These are phyloP conservation scores for Penicillium macrosclerotiorum DNA, from an alignment of 495 filamentous ascomycete genomes.

Conservation along the genomic window DNA sequence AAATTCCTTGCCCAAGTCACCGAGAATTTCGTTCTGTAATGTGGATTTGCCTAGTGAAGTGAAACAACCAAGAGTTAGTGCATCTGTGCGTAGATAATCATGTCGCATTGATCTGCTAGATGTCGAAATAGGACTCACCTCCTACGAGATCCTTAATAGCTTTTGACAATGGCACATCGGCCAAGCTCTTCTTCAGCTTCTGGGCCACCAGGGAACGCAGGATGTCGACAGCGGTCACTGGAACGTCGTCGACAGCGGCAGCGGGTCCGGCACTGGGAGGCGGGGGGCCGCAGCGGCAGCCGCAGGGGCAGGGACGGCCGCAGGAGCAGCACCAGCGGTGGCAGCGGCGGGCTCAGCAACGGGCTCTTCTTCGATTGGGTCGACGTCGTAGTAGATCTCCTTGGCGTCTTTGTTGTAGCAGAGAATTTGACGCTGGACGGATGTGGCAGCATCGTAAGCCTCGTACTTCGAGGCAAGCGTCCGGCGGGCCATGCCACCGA, in stretches of 20 bases:
- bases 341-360: slow-evolving; percentile 48
- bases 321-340: slow-evolving; percentile 29
- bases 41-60: slow-evolving; percentile 80
- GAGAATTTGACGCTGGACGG: slow-evolving; percentile 92
- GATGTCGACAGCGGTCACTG: slow-evolving; percentile 84
- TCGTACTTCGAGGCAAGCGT: slow-evolving; percentile 98
- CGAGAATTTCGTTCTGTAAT: slow-evolving; percentile 94
- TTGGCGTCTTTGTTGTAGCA: slow-evolving; percentile 99
- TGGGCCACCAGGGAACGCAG: slow-evolving; percentile 92
- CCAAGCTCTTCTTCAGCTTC: slow-evolving; percentile 91
- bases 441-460: slow-evolving; percentile 95
- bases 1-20: slow-evolving; percentile 97
- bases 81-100: background rate
- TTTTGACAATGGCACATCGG: slow-evolving; percentile 90
- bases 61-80: background rate
- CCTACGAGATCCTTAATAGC: slow-evolving; percentile 99
- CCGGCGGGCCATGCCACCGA: slow-evolving; percentile 95
- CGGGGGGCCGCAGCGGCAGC: slow-evolving; percentile 53
- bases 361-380: slow-evolving; percentile 89
- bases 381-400: slow-evolving; percentile 99
- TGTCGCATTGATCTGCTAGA: background rate
- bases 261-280: slow-evolving; percentile 82
- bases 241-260: slow-evolving; percentile 79
- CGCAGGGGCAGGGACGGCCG: slow-evolving; percentile 42
- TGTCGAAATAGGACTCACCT: slow-evolving; percentile 56